Base-by-base conservation (phyloP, 1,284 basidiomycete species). In the Cryptococcus sp. region DNA sequence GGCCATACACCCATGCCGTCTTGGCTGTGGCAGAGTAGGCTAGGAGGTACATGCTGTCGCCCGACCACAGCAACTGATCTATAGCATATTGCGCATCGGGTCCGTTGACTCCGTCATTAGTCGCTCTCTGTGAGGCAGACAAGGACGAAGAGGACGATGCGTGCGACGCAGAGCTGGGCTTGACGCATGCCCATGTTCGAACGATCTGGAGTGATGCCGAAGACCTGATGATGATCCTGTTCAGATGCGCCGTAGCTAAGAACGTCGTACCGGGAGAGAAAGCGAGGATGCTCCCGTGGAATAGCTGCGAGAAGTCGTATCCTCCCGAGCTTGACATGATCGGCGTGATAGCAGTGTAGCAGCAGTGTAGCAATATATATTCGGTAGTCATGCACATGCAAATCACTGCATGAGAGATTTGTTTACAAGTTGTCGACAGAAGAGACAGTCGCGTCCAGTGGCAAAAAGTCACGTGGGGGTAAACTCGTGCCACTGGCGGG, bases 61-160 rank as follows among this genome's bases (percentile, higher is more conserved):
- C 84, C 11, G 90, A 90, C 90, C 91, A 94, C 5, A 83, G 85
- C 1, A 88, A 80, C 64, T 88, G 86, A 23, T 89, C 88, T 68
- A 93, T 86, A 69, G 45, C 27, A 17, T 63, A 20, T 3, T 52
- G 40, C 11, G 38, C 16, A 23, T 15, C n/a, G 25, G 41, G 4
- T 50, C n/a, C 22, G 42, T 40, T 23, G 50, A 47, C 22, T 27
- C 41, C 16, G 6, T n/a, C 20, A 48, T 30, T 16, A 30, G 17
- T 11, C 2, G 8, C 10, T 8, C 10, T 35, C 5, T 35, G 13
- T 8, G 54, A 42, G 5, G 48, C 16, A 27, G 52, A 45, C 4
- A 55, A 30, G 4, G 55, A 23, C 20, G 54, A 20, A 17, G 47
- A n/a, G 5, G 39, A 38, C 10, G 38, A 15, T n/a, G 46, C 35